Base-by-base conservation (phyloP, 2,329 filamentous ascomycete genomes). In the Emydomyces testavorans region DNA sequence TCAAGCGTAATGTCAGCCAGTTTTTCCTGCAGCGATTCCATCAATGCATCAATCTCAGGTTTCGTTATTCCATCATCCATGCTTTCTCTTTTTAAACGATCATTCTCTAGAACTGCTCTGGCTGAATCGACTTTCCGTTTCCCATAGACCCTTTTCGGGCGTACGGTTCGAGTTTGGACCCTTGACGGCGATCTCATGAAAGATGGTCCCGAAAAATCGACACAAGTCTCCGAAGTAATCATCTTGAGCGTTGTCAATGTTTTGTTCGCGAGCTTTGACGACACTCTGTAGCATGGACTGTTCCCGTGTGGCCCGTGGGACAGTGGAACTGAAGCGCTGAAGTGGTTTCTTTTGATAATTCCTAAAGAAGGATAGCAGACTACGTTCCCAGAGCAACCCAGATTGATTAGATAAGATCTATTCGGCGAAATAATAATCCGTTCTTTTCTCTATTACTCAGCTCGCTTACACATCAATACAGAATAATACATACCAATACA, bases 101-200 rank as follows among this genome's bases (percentile, higher is more conserved):
- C 53, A 11, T 63, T 53, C 6, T 63, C 63, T 13, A 66, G 59
- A 1, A 65, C 63, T 2, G 63, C 62, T 15, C 57, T 56, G 0
- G 64, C 58, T 4, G 63, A 60, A 52, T 65, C 61, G n/a, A 51
- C 57, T 32, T 55, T 59, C 42, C 58, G 55, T 46, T 64, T 65
- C 10, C 64, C 65, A 24, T 66, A 65, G 10, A 66, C 64, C 47
- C 56, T 58, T 45, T 59, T 56, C 16, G 62, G 10, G n/a, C 35
- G 26, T 8, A 35, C 23, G 20, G 32, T 11, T 21, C 47, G 31
- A 23, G 2, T 18, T 31, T 44, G 21, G 29, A 21, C 2, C 11
- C 29, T 28, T 10, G 5, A 18, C 1, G 37, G 38, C 10, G 28
- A 32, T 3, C 23, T 15, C 15, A 20, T 32, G 8, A 6, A 28